These are phyloP conservation scores for Ascochyta fabae DNA, from an alignment of 2,329 filamentous ascomycete species.

Conservation along the genomic window DNA sequence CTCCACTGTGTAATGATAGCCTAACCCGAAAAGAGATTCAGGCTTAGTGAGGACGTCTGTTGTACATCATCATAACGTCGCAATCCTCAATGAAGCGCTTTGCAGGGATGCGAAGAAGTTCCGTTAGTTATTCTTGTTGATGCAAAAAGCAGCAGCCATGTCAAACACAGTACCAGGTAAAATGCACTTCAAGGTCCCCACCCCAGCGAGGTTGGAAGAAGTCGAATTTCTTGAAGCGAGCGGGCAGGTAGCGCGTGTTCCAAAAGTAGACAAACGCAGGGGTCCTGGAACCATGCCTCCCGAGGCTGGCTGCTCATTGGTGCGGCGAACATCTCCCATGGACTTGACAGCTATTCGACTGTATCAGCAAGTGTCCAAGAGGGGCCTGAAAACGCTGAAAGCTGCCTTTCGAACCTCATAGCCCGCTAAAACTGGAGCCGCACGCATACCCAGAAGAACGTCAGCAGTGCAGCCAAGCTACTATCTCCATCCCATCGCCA, in stretches of 20 bases:
- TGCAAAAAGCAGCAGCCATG: too few relatives aligned
- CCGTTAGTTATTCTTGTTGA: too few relatives aligned
- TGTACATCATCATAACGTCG: background rate
- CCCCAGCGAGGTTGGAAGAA: background rate
- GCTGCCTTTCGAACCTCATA: conserved; percentile 3
- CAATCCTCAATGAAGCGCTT: too few relatives aligned
- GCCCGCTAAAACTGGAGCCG: conserved; percentile 17
- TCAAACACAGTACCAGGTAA: too few relatives aligned
- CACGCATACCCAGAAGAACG: conserved; percentile 12
- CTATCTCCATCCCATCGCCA: conserved; percentile 8
- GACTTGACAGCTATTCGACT: background rate
- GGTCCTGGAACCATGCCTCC: background rate
- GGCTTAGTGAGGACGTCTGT: background rate
- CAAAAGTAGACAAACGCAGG: conserved; percentile 5
- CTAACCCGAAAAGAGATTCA: too few relatives aligned
- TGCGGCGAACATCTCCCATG: background rate
- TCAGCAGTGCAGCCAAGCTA: conserved; percentile 4
- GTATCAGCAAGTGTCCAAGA: conserved; percentile 8
- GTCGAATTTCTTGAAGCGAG: background rate
- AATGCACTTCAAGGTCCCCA: too few relatives aligned
- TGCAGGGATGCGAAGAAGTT: too few relatives aligned
- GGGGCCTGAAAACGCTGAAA: background rate
- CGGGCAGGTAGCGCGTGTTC: conserved; percentile 9
- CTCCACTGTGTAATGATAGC: background rate
- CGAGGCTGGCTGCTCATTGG: conserved; percentile 1